Base-by-base conservation (phyloP, 352 stramenopile genomes). In the Globisporangium cederbergense region DNA sequence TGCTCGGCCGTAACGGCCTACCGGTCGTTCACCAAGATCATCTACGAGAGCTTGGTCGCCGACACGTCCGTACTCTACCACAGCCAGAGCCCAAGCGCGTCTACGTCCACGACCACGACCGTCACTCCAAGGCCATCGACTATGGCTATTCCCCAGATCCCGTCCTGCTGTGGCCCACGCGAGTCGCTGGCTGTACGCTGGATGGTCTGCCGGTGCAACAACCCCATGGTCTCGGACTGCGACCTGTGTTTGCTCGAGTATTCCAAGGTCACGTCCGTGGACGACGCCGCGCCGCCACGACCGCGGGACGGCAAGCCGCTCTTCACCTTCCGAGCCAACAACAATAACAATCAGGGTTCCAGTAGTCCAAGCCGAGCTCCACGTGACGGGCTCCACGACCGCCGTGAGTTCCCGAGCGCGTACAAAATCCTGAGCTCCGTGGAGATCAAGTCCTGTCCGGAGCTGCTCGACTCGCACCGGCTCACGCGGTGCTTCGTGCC, bases 1-100 rank as follows among this genome's bases (percentile, higher is more conserved):
- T 74, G 79, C 32, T 82, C 81, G 14, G 67, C 74, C 6, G 68
- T 78, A 22, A 82, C 79, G 32, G 73, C 75, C 22, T 78, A 91
- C 62, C 77, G 83, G 18, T 91, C 81, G 47, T 88, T 90, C 62
- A 88, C 76, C 34, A 83, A 86, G 65, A 86, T 88, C 62, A 88
- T 93, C 30, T 91, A 93, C 67, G 79, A 83, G 30, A 76, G 72
- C 30, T 71, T 90, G 45, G 69, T 95, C 32, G 75, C 79, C 50
- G 82, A 93, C 60, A 87, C 81, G n/a, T 79, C 77, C 0, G 82
- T 92, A 56, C 81, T 94, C n/a, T 90, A 75, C 64, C 83, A 92
- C 59, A 78, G 74, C 45, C 81, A 73, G 38, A 65, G 42, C 22
- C 55, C 64, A 18, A 32, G 25, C 9, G 28, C 40, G 47, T 43